Percentiles rank a stretch among this genome's conserved stretches.
Conservation (phyloP, 805 yeast species). For the Schwanniomyces sp. region DNA sequence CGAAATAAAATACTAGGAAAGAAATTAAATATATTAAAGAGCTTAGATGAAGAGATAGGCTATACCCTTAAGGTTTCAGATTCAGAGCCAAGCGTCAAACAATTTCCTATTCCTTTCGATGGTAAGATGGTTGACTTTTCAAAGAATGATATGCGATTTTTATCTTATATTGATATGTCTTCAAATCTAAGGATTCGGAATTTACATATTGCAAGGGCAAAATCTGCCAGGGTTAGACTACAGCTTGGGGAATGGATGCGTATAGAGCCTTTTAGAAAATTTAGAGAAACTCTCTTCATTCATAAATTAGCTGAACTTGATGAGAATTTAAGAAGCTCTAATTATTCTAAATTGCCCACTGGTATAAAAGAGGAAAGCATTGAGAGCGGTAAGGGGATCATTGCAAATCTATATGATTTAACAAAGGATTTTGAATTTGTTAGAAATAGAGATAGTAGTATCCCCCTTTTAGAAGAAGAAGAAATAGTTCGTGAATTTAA, state of each 20-base stretch:
- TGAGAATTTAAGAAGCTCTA: constrained; percentile 11
- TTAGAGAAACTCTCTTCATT: constrained; percentile 17
- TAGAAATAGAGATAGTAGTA: constrained; percentile 5
- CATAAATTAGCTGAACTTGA: constrained; percentile 16
- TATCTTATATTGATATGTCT: constrained; percentile 7
- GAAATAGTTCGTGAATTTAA: constrained; percentile 7
- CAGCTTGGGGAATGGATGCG: constrained; percentile 40
- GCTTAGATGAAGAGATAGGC: constrained; percentile 3
- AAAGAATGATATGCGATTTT: constrained; percentile 34
- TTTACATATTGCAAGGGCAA: constrained; percentile 16
- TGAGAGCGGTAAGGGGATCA: constrained; percentile 18
- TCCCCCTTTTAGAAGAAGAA: constrained; percentile 9
- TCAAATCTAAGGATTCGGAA: constrained; percentile 9
- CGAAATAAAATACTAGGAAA: constrained; percentile 6
- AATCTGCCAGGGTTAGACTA: constrained; percentile 18
- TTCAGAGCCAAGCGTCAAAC: background rate
- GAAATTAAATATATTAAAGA: constrained; percentile 12
- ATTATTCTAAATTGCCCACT: constrained; percentile 13
- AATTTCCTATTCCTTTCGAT: constrained; percentile 13
- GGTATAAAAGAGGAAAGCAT: constrained; percentile 16
- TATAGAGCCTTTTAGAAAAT: constrained; percentile 33
- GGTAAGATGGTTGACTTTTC: constrained; percentile 39
- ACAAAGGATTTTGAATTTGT: constrained; percentile 17
- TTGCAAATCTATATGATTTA: constrained; percentile 17
- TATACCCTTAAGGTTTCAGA: background rate